phyloP scores from a whole-genome alignment of 331 rosid species.

The Erythrophleum ivorense region DNA sequence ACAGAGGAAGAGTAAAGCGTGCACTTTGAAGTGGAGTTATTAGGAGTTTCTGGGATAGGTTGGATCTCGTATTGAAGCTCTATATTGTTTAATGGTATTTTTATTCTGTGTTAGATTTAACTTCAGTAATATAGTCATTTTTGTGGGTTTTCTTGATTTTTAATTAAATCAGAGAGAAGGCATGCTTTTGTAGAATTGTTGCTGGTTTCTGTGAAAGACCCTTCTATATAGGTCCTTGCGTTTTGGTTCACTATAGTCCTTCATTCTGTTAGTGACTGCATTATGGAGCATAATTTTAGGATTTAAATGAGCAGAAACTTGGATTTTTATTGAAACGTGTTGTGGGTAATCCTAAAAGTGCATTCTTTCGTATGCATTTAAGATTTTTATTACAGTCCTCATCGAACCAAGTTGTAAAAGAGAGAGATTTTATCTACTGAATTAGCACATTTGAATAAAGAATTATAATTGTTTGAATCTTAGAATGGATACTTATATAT shows the following conservation, averaged over 20 bases:
- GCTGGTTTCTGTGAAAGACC: constrained; percentile 25
- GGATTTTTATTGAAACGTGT: too few species aligned
- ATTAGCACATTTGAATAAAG: too few species aligned
- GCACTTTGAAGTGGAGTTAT: constrained; percentile 18
- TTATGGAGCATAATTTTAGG: neutral
- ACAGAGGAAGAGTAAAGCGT: constrained; percentile 68
- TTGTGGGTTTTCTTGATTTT: constrained; percentile 12
- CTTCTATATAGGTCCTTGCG: neutral
- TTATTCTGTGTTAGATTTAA: constrained; percentile 16
- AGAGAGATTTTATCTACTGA: too few species aligned
- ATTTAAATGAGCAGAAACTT: neutral
- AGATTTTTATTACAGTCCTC: too few species aligned
- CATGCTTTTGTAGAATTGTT: neutral
- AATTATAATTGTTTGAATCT: too few species aligned
- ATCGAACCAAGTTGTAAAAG: too few species aligned
- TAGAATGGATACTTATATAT: too few species aligned
- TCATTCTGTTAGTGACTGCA: neutral
- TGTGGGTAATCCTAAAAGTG: too few species aligned
- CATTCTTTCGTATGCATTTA: too few species aligned
- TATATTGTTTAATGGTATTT: neutral
- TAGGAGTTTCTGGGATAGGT: constrained; percentile 15
- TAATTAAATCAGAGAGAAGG: constrained; percentile 24
- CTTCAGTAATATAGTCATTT: constrained; percentile 30
- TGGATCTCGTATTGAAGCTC: constrained; percentile 23
- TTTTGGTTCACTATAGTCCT: neutral